Conservation (phyloP, 2,329 filamentous ascomycete species). For the Xylariaceae sp. region DNA sequence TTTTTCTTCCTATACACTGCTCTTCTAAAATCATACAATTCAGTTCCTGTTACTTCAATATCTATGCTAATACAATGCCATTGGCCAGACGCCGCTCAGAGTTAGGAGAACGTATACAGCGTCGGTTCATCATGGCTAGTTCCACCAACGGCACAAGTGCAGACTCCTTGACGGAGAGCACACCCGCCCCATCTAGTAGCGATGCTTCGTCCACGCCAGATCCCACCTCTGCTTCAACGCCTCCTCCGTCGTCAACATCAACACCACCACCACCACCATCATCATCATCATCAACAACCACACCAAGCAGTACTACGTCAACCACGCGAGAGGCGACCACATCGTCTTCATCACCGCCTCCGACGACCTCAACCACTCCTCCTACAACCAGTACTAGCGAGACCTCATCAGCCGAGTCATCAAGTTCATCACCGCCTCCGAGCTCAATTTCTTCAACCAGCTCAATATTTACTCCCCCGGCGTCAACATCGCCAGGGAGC, state of each 20-base stretch:
- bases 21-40: conserved; percentile 5
- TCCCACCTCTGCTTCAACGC: conserved; percentile 16
- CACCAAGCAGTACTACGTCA: conserved; percentile 9
- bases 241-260: conserved; percentile 15
- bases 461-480: neutral
- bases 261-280: conserved; percentile 14
- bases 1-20: conserved; percentile 6
- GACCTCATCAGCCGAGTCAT: conserved; percentile 21
- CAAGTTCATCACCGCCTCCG: conserved; percentile 19
- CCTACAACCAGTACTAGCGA: conserved; percentile 17
- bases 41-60: neutral
- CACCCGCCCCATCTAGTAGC: conserved; percentile 15
- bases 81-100: conserved; percentile 36
- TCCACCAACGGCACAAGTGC: conserved; percentile 18
- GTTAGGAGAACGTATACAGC: conserved; percentile 28
- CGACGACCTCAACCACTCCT: conserved; percentile 26
- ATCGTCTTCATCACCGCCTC: conserved; percentile 10
- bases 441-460: conserved; percentile 4
- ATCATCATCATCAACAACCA: conserved; percentile 22
- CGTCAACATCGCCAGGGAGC: conserved; percentile 17
- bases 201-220: conserved; percentile 5
- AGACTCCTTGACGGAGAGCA: conserved; percentile 19
- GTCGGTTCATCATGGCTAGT: conserved; percentile 41
- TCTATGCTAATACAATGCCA: conserved; percentile 44
- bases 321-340: too few relatives aligned